Base-by-base conservation (phyloP, 2,329 filamentous ascomycete species). In the Alternaria dauci region DNA sequence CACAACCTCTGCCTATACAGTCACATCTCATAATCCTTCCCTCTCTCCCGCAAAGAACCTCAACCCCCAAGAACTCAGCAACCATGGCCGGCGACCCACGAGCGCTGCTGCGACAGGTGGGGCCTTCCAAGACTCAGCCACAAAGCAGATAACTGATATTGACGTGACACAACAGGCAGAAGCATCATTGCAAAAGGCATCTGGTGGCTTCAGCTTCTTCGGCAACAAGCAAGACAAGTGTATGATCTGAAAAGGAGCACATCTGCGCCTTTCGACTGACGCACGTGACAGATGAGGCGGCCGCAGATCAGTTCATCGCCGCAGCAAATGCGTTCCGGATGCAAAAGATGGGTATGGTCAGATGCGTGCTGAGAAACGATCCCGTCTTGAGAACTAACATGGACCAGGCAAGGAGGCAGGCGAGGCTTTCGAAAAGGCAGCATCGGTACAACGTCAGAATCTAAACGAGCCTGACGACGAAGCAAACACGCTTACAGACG, bases 391-490 rank as follows among this genome's bases (percentile, higher is more conserved):
- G 18, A 48, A 34, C 60, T 73, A 38, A 71, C 47, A 14, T 11
- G n/a, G 20, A 26, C 18, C 60, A 95, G 93, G 89, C 81, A 88
- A 90, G 76, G 93, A 96, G 81, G 93, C 94, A 14, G 94, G 93
- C 23, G 86, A 91, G 73, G 89, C 93, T 12, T 96, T 97, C 68
- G 93, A 97, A 78, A 89, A 78, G 63, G 93, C 93, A 12, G 94
- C 93, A n/a, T 80, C 86, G 43, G 89, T 98, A 61, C 92, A 96
- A 79, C 87, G 83, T 51, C 86, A 89, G 68, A 89, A 94, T 71
- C 86, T 98, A 52, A 96, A 93, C 76, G 94, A 98, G 76, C 92
- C 91, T 42, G 92, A 96, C 77, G 95, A 98, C 76, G 93, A 93
- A 48, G 94, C 94, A 66, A 96, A 96, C 80, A 90, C 91, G 48